Percentiles rank a stretch among this genome's conserved stretches.
These are phyloP conservation scores for Monosporascus ibericus DNA, from an alignment of 2,329 filamentous ascomycete species.

Conservation along the genomic window DNA sequence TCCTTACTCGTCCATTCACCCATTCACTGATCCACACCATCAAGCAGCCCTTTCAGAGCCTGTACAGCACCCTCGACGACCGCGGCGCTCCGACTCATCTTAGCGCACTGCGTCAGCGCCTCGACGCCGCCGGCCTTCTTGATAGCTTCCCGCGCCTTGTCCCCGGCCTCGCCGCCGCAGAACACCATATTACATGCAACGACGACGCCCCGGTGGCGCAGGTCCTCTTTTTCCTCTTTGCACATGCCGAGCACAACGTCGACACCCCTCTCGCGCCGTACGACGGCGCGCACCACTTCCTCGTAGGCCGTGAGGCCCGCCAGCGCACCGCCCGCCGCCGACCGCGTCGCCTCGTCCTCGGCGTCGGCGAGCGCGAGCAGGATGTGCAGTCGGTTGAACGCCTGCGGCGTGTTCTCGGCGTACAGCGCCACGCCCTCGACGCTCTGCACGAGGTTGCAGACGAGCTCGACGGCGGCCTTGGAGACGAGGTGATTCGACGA, in stretches of 20 bases:
- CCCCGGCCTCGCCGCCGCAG: slow-evolving; percentile 59
- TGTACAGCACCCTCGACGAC: slow-evolving; percentile 68
- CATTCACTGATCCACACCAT: slow-evolving; percentile 19
- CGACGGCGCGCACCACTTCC: slow-evolving; percentile 62
- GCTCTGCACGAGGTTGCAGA: slow-evolving; percentile 81
- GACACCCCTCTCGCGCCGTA: slow-evolving; percentile 66
- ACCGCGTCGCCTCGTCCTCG: slow-evolving; percentile 71
- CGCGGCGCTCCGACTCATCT: slow-evolving; percentile 60
- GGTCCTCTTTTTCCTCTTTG: slow-evolving; percentile 61
- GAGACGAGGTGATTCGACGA: slow-evolving; percentile 69
- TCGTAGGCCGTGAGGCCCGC: slow-evolving; percentile 80
- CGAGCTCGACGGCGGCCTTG: slow-evolving; percentile 78
- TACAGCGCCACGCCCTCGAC: slow-evolving; percentile 63
- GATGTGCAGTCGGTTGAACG: slow-evolving; percentile 71
- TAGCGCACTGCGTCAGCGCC: slow-evolving; percentile 62
- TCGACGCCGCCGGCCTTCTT: slow-evolving; percentile 59
- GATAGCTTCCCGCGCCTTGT: slow-evolving; percentile 53
- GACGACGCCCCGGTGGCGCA: slow-evolving; percentile 69
- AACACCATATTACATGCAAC: slow-evolving; percentile 67
- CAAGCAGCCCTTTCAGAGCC: slow-evolving; percentile 62
- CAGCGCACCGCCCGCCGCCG: slow-evolving; percentile 81
- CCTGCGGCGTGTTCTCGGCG: slow-evolving; percentile 59
- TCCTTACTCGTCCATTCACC: not conserved
- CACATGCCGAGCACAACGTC: slow-evolving; percentile 77
- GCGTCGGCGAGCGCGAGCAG: slow-evolving; percentile 83